Evolutionary conservation across 257 asterid species (phyloP).

Genomic region (Solanum chilense): DNA sequence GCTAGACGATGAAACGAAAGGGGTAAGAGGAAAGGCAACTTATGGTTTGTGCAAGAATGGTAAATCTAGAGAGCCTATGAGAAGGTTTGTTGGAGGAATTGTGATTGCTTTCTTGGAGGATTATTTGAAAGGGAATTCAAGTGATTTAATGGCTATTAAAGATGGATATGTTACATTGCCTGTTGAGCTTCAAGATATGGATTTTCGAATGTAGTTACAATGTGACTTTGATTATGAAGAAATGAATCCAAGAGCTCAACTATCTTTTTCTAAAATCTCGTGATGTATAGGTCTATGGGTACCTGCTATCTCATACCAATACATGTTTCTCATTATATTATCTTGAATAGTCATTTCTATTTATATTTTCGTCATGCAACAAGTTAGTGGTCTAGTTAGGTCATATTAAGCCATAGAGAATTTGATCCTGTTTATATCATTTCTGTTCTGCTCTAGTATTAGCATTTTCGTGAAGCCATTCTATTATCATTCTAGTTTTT

Average conservation of each 20-base stretch:
- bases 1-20: conserved; percentile 71
- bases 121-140: conserved; percentile 39
- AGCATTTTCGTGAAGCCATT: too few relatives aligned
- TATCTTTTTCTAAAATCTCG: not conserved
- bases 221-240: not conserved
- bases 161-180: conserved; percentile 40
- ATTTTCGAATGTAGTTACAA: conserved; percentile 15
- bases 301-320: not conserved
- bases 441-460: not conserved
- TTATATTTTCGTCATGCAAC: not conserved
- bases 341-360: not conserved
- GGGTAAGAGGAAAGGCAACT: conserved; percentile 53
- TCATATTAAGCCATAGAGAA: not conserved
- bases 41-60: conserved; percentile 79
- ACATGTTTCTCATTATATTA: not conserved
- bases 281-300: not conserved
- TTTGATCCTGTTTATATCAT: not conserved
- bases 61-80: conserved; percentile 61
- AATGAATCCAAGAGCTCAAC: not conserved
- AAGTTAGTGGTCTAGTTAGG: not conserved
- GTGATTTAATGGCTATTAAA: conserved; percentile 36
- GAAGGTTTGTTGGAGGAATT: conserved; percentile 69
- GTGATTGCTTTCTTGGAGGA: conserved; percentile 65
- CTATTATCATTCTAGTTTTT: too few relatives aligned
- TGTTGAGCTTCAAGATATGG: conserved; percentile 41